Conservation (phyloP, 441 rosid genomes). For the Corymbia calophylla region DNA sequence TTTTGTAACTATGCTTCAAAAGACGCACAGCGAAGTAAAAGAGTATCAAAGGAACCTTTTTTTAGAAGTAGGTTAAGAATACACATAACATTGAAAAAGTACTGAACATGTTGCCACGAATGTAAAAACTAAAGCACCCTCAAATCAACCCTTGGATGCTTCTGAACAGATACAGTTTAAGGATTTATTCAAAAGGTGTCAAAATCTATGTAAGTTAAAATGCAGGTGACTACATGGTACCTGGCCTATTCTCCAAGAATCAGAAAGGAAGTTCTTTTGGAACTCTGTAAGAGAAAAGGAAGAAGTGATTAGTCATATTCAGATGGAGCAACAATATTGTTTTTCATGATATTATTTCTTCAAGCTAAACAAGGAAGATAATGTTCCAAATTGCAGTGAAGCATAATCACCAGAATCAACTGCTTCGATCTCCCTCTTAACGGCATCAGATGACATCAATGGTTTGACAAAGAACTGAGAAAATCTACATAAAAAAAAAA, state of each 20-base stretch:
- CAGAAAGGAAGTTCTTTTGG: conserved; percentile 84
- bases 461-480: conserved; percentile 88
- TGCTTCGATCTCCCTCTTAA: conserved; percentile 77
- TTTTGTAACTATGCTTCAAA: neutral
- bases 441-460: conserved; percentile 91
- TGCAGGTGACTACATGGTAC: conserved; percentile 15
- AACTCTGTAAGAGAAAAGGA: conserved; percentile 40
- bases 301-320: neutral
- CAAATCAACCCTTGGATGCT: neutral
- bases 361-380: neutral
- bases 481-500: conserved; percentile 40
- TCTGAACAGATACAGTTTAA: neutral
- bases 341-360: neutral
- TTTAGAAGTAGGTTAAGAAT: neutral
- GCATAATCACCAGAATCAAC: conserved; percentile 74
- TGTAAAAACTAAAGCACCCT: neutral
- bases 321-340: neutral
- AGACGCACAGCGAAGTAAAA: neutral
- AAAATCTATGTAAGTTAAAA: neutral
- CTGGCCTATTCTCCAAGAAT: conserved; percentile 82
- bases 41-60: neutral
- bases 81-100: neutral
- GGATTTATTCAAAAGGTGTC: neutral
- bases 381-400: neutral
- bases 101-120: neutral